A percentile compares a stretch with the other conserved stretches of the same genome.
These are phyloP conservation scores for Clitoria ternatea DNA, from an alignment of 306 rosid species.

Conservation along the genomic window DNA sequence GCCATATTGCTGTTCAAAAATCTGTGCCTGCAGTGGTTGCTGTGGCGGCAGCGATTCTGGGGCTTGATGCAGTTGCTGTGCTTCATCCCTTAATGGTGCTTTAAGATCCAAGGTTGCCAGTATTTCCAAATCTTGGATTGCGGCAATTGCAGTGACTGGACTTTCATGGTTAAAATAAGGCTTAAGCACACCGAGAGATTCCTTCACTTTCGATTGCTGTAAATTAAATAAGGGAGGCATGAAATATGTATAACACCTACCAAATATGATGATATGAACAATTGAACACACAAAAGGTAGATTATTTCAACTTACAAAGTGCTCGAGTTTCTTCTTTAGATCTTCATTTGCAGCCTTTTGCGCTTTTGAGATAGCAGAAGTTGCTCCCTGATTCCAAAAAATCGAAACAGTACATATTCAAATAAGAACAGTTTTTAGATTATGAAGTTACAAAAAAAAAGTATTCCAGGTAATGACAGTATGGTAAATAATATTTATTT, in stretches of 20 bases:
- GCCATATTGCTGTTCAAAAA: constrained; percentile 1
- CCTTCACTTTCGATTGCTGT: constrained; percentile 74
- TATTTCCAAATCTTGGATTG: constrained; percentile 62
- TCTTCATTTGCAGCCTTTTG: constrained; percentile 35
- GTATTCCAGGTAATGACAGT: neutral
- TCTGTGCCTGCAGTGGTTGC: constrained; percentile 14
- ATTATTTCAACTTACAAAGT: constrained; percentile 52
- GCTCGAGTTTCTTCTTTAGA: constrained; percentile 59
- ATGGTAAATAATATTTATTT: neutral
- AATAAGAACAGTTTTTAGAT: neutral
- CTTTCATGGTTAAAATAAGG: constrained; percentile 56
- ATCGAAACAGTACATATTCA: neutral
- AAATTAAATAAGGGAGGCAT: neutral
- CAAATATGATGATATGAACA: constrained; percentile 1
- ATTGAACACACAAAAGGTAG: neutral
- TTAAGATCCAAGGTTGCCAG: constrained; percentile 53
- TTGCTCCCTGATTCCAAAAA: constrained; percentile 26
- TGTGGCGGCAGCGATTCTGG: constrained; percentile 2
- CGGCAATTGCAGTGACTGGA: constrained; percentile 44
- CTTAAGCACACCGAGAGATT: constrained; percentile 56
- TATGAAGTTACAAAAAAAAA: neutral
- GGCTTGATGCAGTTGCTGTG: constrained; percentile 15
- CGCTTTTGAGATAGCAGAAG: constrained; percentile 13
- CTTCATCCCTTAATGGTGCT: constrained; percentile 45
- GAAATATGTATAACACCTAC: neutral